Evolutionary conservation across 1,284 basidiomycete genomes (phyloP).

Genomic region (Rhodotorula glutinis): DNA sequence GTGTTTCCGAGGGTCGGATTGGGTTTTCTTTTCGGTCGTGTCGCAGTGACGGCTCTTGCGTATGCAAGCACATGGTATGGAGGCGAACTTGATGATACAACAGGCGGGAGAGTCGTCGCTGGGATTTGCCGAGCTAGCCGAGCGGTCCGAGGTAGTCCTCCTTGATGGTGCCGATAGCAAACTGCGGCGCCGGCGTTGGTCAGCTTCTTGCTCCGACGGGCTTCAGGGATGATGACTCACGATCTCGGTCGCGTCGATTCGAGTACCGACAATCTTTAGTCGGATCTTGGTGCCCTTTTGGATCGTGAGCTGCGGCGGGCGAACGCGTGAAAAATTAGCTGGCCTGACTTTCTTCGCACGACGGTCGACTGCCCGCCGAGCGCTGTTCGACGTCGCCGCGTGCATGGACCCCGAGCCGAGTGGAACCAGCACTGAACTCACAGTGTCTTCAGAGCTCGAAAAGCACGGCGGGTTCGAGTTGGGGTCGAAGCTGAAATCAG

Average conservation of each 20-base stretch:
- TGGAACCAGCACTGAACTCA: constrained; percentile 49
- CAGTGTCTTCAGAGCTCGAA: constrained; percentile 67
- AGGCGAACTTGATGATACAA: neutral
- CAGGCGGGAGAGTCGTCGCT: neutral
- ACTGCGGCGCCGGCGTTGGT: constrained; percentile 54
- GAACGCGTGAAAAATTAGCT: neutral
- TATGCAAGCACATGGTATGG: no score
- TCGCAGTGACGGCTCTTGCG: no score
- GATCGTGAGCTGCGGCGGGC: constrained; percentile 60
- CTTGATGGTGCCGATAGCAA: constrained; percentile 90
- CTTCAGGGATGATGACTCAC: no score
- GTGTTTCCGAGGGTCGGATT: no score
- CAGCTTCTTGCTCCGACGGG: no score
- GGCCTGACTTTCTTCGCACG: no score
- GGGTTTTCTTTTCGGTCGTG: no score
- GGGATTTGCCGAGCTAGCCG: constrained; percentile 29
- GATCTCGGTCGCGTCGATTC: constrained; percentile 96
- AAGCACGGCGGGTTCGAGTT: constrained; percentile 89
- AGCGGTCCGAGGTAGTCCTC: constrained; percentile 90
- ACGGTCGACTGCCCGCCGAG: no score
- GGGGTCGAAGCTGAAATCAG: constrained; percentile 87
- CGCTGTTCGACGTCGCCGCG: no score
- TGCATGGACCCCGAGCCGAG: no score
- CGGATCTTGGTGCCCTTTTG: constrained; percentile 89
- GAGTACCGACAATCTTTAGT: constrained; percentile 92